phyloP scores from a whole-genome alignment of 2,329 filamentous ascomycete genomes.

The Curvularia verruculosa region DNA sequence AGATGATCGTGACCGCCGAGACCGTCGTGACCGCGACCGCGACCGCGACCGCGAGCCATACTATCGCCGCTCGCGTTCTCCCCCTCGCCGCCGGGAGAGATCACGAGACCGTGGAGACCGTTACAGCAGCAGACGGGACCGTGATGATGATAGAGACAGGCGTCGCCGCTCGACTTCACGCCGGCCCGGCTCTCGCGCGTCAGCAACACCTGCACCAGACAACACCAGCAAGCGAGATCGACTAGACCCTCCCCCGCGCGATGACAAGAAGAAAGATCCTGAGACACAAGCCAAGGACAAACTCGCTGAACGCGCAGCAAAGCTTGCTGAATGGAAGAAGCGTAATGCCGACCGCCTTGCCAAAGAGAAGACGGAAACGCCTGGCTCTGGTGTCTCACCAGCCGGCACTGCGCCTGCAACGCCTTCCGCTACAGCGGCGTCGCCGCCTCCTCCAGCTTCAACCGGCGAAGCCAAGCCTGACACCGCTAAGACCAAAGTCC shows the following conservation, averaged over 20 bases:
- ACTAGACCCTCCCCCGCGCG: conserved; percentile 52
- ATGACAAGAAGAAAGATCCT: conserved; percentile 62
- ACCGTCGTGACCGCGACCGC: conserved; percentile 55
- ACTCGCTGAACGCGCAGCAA: conserved; percentile 32
- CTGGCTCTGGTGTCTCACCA: conserved; percentile 59
- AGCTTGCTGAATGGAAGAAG: conserved; percentile 84
- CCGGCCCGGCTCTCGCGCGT: conserved; percentile 65
- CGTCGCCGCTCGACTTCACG: conserved; percentile 75
- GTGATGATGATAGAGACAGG: conserved; percentile 66
- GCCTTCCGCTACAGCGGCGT: conserved; percentile 53
- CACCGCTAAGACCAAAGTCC: conserved; percentile 75
- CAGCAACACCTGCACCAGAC: conserved; percentile 56
- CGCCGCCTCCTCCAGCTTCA: conserved; percentile 27
- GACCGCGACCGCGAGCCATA: conserved; percentile 6
- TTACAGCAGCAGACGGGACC: conserved; percentile 64
- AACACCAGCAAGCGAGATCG: conserved; percentile 29
- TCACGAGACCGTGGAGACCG: conserved; percentile 54
- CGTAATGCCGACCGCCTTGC: conserved; percentile 56
- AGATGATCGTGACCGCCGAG: conserved; percentile 64
- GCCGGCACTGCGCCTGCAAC: conserved; percentile 73
- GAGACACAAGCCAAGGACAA: conserved; percentile 35
- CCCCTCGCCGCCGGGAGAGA: conserved; percentile 17
- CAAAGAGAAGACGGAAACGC: conserved; percentile 68
- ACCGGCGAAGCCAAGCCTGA: conserved; percentile 50
- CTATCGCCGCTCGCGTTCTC: conserved; percentile 13